A percentile compares a stretch with the other conserved stretches of the same genome.
These are phyloP conservation scores for Sordariomycetes sp. DNA, from an alignment of 2,329 filamentous ascomycete genomes.

Conservation along the genomic window DNA sequence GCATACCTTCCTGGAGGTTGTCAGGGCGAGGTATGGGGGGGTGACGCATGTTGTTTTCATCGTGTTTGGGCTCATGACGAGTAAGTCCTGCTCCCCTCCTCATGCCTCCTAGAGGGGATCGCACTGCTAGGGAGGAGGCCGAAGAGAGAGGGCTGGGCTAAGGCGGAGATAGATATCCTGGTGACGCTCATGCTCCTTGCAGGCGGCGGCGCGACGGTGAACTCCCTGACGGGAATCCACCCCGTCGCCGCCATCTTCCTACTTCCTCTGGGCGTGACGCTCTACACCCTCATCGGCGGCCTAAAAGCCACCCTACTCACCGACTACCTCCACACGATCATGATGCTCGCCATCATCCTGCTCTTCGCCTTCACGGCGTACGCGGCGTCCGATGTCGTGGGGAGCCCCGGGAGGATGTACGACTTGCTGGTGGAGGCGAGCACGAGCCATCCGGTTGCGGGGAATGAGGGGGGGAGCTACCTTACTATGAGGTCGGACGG, in stretches of 20 bases:
- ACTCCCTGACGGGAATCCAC: conserved; percentile 25
- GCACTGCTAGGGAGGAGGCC: too few relatives aligned
- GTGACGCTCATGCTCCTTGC: conserved; percentile 84
- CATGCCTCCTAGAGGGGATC: too few relatives aligned
- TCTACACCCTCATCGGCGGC: conserved; percentile 66
- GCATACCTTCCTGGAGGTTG: conserved; percentile 73
- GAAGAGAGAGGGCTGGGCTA: not conserved
- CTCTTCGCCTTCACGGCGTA: conserved; percentile 76
- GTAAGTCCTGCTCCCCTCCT: too few relatives aligned
- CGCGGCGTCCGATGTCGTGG: conserved; percentile 56
- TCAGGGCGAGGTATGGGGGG: conserved; percentile 65
- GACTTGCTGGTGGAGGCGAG: conserved; percentile 62
- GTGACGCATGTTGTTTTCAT: conserved; percentile 66
- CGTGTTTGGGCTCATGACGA: conserved; percentile 70
- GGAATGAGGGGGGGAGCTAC: conserved; percentile 72
- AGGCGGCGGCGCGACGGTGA: conserved; percentile 53
- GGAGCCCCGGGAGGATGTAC: conserved; percentile 65
- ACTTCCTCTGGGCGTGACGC: conserved; percentile 53
- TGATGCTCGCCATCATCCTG: conserved; percentile 73
- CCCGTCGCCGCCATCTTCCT: conserved; percentile 76
- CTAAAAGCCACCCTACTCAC: conserved; percentile 84
- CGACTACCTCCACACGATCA: conserved; percentile 77
- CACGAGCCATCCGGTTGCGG: conserved; percentile 56
- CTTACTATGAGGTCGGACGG: conserved; percentile 74
- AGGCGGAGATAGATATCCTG: conserved; percentile 40